A percentile compares a stretch with the other conserved stretches of the same genome.
Evolutionary conservation across 805 yeast species (phyloP).

Genomic region (Danielia oregonensis): DNA sequence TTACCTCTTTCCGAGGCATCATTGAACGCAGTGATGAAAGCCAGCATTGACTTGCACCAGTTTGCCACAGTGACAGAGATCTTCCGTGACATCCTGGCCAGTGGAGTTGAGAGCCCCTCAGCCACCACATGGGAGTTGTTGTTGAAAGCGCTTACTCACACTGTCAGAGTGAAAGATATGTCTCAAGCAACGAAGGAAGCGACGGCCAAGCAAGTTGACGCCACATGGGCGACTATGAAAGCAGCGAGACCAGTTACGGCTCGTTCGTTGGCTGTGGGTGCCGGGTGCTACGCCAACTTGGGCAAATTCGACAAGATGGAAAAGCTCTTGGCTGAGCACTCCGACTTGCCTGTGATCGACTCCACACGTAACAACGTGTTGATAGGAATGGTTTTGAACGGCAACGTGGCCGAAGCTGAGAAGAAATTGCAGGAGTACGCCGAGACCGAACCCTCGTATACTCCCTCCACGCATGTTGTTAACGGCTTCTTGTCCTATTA

Average conservation of each 20-base stretch:
- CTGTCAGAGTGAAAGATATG: slow-evolving; percentile 24
- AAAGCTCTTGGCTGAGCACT: slow-evolving; percentile 29
- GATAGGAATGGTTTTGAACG: slow-evolving; percentile 40
- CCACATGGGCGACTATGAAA: slow-evolving; percentile 28
- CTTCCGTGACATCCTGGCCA: slow-evolving; percentile 47
- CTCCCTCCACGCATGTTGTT: slow-evolving; percentile 47
- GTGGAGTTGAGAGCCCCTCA: slow-evolving; percentile 37
- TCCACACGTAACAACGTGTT: slow-evolving; percentile 43
- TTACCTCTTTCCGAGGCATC: slow-evolving; percentile 38
- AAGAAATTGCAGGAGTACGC: slow-evolving; percentile 34
- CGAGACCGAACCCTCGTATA: slow-evolving; percentile 27
- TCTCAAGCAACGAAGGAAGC: slow-evolving; percentile 24
- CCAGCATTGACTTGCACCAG: slow-evolving; percentile 34
- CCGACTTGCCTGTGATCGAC: slow-evolving; percentile 31
- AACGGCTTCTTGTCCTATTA: slow-evolving; percentile 48
- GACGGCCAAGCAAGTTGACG: slow-evolving; percentile 21
- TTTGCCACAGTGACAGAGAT: slow-evolving; percentile 38
- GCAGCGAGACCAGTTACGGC: slow-evolving; percentile 37
- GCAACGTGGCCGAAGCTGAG: slow-evolving; percentile 44
- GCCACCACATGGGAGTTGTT: slow-evolving; percentile 58
- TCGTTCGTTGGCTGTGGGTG: slow-evolving; percentile 44
- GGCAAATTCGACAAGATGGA: slow-evolving; percentile 41
- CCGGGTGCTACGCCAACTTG: slow-evolving; percentile 45
- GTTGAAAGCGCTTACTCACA: slow-evolving; percentile 45
- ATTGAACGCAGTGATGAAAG: slow-evolving; percentile 43